Evolutionary conservation across 2,329 filamentous ascomycete species (phyloP).

Genomic region (Didymella glomerata): DNA sequence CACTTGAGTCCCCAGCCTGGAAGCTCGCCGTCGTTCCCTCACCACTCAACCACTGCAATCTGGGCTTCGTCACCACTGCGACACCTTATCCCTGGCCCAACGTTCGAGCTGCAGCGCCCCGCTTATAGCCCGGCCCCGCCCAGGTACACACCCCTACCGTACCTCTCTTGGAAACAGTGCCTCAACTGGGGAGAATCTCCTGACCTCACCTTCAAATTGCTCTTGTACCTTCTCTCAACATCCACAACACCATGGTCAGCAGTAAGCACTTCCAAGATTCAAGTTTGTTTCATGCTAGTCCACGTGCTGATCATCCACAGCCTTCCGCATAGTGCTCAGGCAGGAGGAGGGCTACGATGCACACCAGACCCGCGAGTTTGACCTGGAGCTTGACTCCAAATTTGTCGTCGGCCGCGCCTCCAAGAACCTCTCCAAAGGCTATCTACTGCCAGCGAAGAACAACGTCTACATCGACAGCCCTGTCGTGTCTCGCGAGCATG

Average conservation of each 20-base stretch:
- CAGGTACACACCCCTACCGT: constrained; percentile 1
- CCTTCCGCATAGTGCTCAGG: constrained; percentile 44
- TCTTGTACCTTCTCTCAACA: constrained; percentile 3
- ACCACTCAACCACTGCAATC: neutral
- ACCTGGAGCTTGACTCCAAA: constrained; percentile 34
- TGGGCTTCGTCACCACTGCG: constrained; percentile 6
- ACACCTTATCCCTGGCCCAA: constrained; percentile 3
- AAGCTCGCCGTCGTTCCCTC: neutral
- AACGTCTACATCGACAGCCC: constrained; percentile 76
- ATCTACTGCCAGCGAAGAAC: constrained; percentile 52
- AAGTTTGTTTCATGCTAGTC: neutral
- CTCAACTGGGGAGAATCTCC: neutral
- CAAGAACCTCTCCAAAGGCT: constrained; percentile 51
- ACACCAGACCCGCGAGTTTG: constrained; percentile 42
- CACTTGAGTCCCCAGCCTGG: constrained; percentile 7
- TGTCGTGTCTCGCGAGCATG: constrained; percentile 76
- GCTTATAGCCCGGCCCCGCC: constrained; percentile 19
- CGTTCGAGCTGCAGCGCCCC: constrained; percentile 13
- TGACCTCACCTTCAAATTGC: neutral
- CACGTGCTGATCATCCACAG: constrained; percentile 27
- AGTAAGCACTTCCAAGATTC: constrained; percentile 22
- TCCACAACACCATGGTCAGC: constrained; percentile 23
- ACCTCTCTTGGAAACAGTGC: constrained; percentile 1
- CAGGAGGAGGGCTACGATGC: constrained; percentile 54
- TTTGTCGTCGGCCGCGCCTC: constrained; percentile 56